Evolutionary conservation across 306 rosid species (phyloP), one percentile per base, ranked within the genome.

Genomic region (Acacia acuminata): DNA sequence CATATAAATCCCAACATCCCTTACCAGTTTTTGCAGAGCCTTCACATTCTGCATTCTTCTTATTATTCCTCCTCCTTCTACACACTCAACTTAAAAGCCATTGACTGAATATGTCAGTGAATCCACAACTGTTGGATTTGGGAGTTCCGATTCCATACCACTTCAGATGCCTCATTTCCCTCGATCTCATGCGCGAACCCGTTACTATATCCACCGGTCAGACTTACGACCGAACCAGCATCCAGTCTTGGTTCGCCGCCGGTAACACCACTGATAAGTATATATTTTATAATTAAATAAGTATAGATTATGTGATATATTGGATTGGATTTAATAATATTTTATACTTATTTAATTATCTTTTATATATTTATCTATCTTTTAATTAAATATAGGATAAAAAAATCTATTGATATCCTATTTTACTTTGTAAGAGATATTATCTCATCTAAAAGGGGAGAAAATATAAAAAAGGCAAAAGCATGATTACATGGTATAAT

Each of bases 151-250:
- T 93, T 55, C 99, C 99, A 1, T 89, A 87, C 87, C 94, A 90
- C 77, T 95, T 90, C 90, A 77, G 98, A 60, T 95, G 99, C 56
- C 99, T 98, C 38, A 90, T 95, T 79, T 95, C 98, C 1, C 87
- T 95, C 0, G 99, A 95, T 84, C 91, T 95, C 22, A 95, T 95
- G 99, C 84, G 89, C 0, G 99, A 95, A 81, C 99, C 98, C 0
- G 99, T 95, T 0, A 95, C 97, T 0, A 92, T 93, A 4, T 79
- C 87, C 79, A 93, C 99, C 72, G 99, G 99, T 76, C 99, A 95
- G 82, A 95, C 99, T 81, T 93, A 93, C 81, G 99, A 95, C 88
- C 94, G 99, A 0, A 43, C 81, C 43, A 89, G 97, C 84, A 95
- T 95, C 65, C 96, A 95, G 83, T 86, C 99, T 0, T 95, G 99